phyloP scores from a whole-genome alignment of 2,329 filamentous ascomycete genomes.

The Pseudopithomyces maydicus region DNA sequence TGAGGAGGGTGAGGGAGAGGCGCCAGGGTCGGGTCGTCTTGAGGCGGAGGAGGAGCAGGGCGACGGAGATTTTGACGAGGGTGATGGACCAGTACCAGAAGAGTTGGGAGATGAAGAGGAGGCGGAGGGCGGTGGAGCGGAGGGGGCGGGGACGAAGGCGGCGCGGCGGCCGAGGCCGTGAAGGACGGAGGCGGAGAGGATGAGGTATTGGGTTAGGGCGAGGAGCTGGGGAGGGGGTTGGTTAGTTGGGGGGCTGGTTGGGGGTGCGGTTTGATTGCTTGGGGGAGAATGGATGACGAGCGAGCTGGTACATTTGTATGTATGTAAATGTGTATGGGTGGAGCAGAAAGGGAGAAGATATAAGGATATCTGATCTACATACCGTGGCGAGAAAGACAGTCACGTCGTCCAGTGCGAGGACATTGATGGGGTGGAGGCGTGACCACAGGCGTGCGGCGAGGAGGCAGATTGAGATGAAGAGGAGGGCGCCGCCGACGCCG shows the following conservation, averaged over 20 bases:
- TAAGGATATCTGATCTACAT: too few species aligned
- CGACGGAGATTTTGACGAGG: constrained; percentile 30
- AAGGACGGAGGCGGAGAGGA: constrained; percentile 22
- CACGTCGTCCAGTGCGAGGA: constrained; percentile 28
- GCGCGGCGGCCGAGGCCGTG: constrained; percentile 30
- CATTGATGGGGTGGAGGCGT: constrained; percentile 11
- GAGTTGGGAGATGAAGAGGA: constrained; percentile 31
- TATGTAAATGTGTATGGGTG: not conserved
- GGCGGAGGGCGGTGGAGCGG: constrained; percentile 20
- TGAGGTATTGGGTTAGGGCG: constrained; percentile 21
- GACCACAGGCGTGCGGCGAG: constrained; percentile 28
- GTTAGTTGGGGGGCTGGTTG: not conserved
- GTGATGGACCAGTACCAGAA: constrained; percentile 35
- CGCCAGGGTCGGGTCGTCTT: constrained; percentile 24
- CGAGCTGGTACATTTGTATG: too few species aligned
- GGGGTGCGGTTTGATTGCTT: too few species aligned
- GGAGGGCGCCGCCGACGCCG: constrained; percentile 22
- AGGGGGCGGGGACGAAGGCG: constrained; percentile 21
- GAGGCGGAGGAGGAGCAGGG: constrained; percentile 28
- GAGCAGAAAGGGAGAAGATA: not conserved
- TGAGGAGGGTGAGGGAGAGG: constrained; percentile 23
- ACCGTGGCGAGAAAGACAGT: constrained; percentile 25
- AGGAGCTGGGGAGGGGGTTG: constrained; percentile 18
- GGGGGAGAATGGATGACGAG: too few species aligned
- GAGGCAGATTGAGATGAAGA: constrained; percentile 21